Evolutionary conservation across 1,284 basidiomycete species (phyloP), one percentile per base, ranked within the genome.

Genomic region (Phylloporus sp.): DNA sequence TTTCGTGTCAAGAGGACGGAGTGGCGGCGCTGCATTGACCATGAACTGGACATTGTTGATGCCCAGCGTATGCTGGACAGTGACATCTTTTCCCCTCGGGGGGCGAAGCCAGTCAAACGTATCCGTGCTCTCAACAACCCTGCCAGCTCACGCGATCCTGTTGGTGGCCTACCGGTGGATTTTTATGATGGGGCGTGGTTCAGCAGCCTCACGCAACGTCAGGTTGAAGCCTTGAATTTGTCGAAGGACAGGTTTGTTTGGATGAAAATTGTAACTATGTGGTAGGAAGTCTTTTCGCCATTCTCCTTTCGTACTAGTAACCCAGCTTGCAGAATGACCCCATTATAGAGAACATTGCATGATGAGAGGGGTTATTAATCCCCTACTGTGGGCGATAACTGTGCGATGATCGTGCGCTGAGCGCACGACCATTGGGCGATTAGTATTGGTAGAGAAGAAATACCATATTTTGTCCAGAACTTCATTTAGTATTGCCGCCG

Each of bases 1-100:
- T 39, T 61, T 26, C 17, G n/a, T 1, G 54, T 64, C 37, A 64
- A 64, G 47, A 31, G 29, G 1, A 60, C 61, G 62, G 39, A 39
- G n/a, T 64, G 62, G 62, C 40, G 40, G 15, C 39, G 13, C 3
- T 26, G 20, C 32, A 53, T 62, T 8, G 32, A 53, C 4, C 18
- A 17, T 5, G 50, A 62, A 20, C 49, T 62, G 4, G 39, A 52
- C 13, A 10, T 60, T 2, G 15, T 64, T 11, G 26, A 64, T 20
- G 0, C n/a, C 6, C 17, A 64, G 47, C n/a, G 32, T 6, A 5
- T 64, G 6, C 5, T 61, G 2, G 54, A 61, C 15, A 11, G 4
- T 20, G 28, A 64, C 18, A 44, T 64, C 26, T 64, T 64, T 40
- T 8, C 20, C 10, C 55, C 37, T 11, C 54, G 34, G n/a, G 62